Evolutionary conservation across 164 flowering plant species (phyloP).

Genomic region (Tetrastigma voinierianum): DNA sequence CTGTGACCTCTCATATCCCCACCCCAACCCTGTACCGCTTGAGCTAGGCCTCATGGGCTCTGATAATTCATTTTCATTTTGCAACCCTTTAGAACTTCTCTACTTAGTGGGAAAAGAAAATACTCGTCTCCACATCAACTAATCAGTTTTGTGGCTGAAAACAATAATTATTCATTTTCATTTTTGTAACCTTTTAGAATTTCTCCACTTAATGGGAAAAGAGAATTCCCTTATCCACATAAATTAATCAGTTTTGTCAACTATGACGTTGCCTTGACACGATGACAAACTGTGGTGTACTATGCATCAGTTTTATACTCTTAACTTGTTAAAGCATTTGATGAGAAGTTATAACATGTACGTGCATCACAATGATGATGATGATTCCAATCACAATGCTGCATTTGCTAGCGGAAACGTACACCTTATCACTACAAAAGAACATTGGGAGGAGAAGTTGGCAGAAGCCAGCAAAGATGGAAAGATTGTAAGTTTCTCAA

Average conservation of each 20-base stretch:
- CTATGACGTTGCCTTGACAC: not conserved
- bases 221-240: not conserved
- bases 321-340: not conserved
- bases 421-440: constrained; percentile 42
- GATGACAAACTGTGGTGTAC: not conserved
- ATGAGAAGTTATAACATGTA: not conserved
- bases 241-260: not conserved
- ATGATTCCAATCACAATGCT: constrained; percentile 31
- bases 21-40: no score
- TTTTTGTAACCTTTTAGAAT: no score
- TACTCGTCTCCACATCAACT: no score
- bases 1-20: no score
- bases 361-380: constrained; percentile 23
- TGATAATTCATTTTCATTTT: no score
- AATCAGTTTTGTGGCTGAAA: no score
- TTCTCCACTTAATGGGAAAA: no score
- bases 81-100: no score
- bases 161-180: no score
- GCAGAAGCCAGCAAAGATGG: constrained; percentile 38
- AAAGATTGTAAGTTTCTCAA: constrained; percentile 29
- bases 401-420: constrained; percentile 60
- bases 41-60: no score
- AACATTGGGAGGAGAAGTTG: constrained; percentile 57
- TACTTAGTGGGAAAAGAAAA: no score
- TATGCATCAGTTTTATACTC: not conserved